Evolutionary conservation across 2,329 filamentous ascomycete genomes (phyloP), one percentile per base, ranked within the genome.

Genomic region (Cytospora schulzeri): DNA sequence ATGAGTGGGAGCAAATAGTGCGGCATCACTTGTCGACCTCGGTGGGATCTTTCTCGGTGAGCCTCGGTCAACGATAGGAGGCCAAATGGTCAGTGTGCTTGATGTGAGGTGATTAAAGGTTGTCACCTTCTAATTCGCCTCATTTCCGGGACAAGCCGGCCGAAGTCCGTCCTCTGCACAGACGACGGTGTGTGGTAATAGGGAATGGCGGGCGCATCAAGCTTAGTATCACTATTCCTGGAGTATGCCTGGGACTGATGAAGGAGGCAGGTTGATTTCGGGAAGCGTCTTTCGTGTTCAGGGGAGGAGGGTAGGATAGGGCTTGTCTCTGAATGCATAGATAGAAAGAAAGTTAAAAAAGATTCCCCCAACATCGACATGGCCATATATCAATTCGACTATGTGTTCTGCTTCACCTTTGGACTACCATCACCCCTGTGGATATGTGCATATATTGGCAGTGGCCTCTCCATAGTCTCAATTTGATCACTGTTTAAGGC

Each of bases 1-100:
- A 74, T 81, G 62, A 71, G 74, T 69, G 68, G 66, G 60, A 48
- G 61, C n/a, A 55, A 50, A 60, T 55, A 62, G 52, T 41, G 38
- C 15, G 28, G 4, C 9, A 12, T 17, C 28, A 22, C 11, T 19
- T 28, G 12, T 26, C 29, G 11, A 28, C 29, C 5, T 22, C n/a
- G 45, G 45, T 24, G 45, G 45, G n/a, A 7, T 24, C 9, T 48
- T 24, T n/a, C n/a, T n/a, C n/a, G 17, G 45, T 22, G 7, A 24
- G 9, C n/a, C n/a, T 11, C 7, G n/a, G 17, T n/a, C 17, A 22
- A 45, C 41, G 41, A 19, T 19, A 45, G 19, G 41, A 45, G n/a
- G 41, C n/a, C n/a, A n/a, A 8, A 45, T 22, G 19, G 17, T 7
- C n/a, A 19, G 45, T 48, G n/a, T 45, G 17, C n/a, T 48, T 48